Percentiles rank a stretch among this genome's conserved stretches.
These are phyloP conservation scores for Fraxinus pennsylvanica DNA, from an alignment of 257 asterid species.

Conservation along the genomic window DNA sequence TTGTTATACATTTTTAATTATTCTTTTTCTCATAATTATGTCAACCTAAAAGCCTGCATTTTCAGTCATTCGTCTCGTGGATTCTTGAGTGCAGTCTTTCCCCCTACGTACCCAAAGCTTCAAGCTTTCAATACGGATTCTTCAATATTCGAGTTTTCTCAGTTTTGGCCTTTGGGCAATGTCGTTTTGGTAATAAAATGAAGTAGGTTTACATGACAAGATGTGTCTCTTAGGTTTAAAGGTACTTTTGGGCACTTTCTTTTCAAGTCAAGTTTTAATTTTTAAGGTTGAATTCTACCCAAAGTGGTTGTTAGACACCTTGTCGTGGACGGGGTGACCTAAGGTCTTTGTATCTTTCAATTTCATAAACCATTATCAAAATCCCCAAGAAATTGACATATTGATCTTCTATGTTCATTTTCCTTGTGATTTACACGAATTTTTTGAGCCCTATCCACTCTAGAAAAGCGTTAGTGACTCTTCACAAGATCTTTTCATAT, in stretches of 20 bases:
- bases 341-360: neutral
- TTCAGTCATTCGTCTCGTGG: constrained; percentile 24
- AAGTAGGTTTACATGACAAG: constrained; percentile 15
- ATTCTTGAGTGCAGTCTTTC: constrained; percentile 17
- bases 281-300: neutral
- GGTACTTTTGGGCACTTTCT: no score
- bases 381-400: neutral
- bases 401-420: neutral
- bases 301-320: no score
- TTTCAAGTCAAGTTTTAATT: neutral
- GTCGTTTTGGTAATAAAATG: constrained; percentile 21
- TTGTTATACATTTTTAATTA: constrained; percentile 13
- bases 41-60: constrained; percentile 23
- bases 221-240: no score
- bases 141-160: constrained; percentile 11
- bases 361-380: constrained; percentile 8
- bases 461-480: constrained; percentile 11
- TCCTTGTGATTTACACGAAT: neutral
- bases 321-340: no score
- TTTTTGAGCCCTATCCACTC: constrained; percentile 18
- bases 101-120: constrained; percentile 18
- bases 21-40: constrained; percentile 5
- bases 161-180: constrained; percentile 17
- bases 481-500: constrained; percentile 11
- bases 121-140: constrained; percentile 24